Base-by-base conservation (phyloP, 352 stramenopile species). In the Pythium oligandrum region DNA sequence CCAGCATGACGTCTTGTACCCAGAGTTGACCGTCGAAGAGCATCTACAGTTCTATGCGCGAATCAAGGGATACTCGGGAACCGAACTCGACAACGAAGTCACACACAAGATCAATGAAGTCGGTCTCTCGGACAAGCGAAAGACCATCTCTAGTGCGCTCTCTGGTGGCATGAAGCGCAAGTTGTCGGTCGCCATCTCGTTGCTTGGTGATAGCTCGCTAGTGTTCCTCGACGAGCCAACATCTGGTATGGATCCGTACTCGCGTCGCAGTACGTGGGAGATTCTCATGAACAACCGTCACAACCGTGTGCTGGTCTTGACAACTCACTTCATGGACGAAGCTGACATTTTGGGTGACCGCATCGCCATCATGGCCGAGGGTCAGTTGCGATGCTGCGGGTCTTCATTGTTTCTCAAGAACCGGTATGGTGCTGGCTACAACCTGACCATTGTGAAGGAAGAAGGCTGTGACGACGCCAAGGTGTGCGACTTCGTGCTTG, bases 401-500 rank as follows among this genome's bases (percentile, higher is more conserved):
- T 64, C 57, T 4, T 76, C 78, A 6, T 59, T 96, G 8, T 96
- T 95, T 57, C 59, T 97, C 4, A 98, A 98, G 67, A 85, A 92
- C 42, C 64, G 73, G 4, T 96, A 91, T 54, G 89, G 90, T 6
- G 78, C 82, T n/a, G 88, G 86, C 8, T 96, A 97, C 62, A 73
- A 83, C 30, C 37, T 76, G 4, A 76, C 68, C 10, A 52, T 73
- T 8, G 55, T 73, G 2, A 70, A 71, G 35, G 36, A 64, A 6
- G 55, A 61, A 26, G 35, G 11, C 12, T 61, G 55, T 33, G 12
- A 67, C 46, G 60, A 61, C 11, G 33, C 11, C 38, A 39, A 55
- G 33, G 63, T 71, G 12, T 51, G 64, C n/a, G 31, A 55, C 36
- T 83, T 85, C 44, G 55, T 87, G 10, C 57, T 52, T 5, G 50